Percentiles rank a stretch among this genome's conserved stretches.
Conservation (phyloP, 2,329 filamentous ascomycete species). For the Ceratocystis ficicola region DNA sequence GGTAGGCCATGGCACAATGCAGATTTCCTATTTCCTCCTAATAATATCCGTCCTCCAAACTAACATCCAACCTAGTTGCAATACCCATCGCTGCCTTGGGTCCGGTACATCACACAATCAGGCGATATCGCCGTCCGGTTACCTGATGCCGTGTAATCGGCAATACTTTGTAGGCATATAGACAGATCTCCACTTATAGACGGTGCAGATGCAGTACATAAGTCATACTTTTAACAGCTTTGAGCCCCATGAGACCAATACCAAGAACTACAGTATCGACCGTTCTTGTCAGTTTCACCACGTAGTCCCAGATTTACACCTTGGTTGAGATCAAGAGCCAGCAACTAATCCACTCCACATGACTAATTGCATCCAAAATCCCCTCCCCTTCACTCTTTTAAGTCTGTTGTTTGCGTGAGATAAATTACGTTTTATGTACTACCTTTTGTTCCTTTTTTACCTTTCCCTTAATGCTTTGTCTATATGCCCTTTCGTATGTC, state of each 20-base stretch:
- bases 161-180: not conserved
- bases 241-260: not conserved
- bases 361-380: not conserved
- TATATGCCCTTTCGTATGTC: not conserved
- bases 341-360: not conserved
- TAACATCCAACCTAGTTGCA: conserved; percentile 52
- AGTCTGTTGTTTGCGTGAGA: not conserved
- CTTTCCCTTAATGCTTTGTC: not conserved
- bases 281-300: not conserved
- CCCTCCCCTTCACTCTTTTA: not conserved
- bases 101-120: conserved; percentile 95
- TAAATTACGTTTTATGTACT: not conserved
- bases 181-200: not conserved
- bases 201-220: conserved; percentile 1
- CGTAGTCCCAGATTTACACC: not conserved
- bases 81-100: conserved; percentile 96
- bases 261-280: not conserved
- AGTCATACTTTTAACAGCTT: conserved; percentile 5
- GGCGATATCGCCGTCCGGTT: conserved; percentile 91
- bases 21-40: conserved; percentile 4
- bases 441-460: not conserved
- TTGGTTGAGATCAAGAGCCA: not conserved
- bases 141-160: conserved; percentile 65
- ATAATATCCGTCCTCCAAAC: not conserved
- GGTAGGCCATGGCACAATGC: conserved; percentile 44